Evolutionary conservation across 192 early-diverging fungal species (phyloP).

Genomic region (Neocallimastix lanati): DNA sequence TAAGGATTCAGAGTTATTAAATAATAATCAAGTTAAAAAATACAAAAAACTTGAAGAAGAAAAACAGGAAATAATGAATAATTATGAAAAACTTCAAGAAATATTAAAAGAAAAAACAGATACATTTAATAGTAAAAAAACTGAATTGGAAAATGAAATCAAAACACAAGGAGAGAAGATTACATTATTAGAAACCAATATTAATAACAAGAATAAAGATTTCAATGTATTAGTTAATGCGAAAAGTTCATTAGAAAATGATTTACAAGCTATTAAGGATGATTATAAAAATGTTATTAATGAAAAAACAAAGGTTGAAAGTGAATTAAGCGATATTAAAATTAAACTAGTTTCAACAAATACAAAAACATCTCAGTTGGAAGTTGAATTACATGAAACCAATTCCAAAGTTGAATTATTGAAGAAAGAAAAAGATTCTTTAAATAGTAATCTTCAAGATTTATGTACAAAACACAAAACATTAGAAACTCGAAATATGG

Average conservation of each 20-base stretch:
- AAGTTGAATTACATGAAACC: background rate
- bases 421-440: background rate
- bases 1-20: background rate
- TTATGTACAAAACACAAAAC: background rate
- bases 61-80: background rate
- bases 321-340: background rate
- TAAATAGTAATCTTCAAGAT: background rate
- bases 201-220: background rate
- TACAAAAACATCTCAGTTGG: background rate
- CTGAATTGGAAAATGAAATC: background rate
- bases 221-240: background rate
- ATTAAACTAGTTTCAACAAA: background rate
- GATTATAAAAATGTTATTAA: background rate
- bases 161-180: background rate
- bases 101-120: background rate
- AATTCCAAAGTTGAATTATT: background rate
- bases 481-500: background rate
- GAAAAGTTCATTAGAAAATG: background rate
- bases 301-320: background rate
- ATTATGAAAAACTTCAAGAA: background rate
- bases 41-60: background rate
- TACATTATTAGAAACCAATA: background rate
- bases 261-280: background rate
- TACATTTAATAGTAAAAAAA: background rate
- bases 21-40: background rate